These are phyloP conservation scores for Verticillium albo-atrum DNA, from an alignment of 2,329 filamentous ascomycete genomes.

Conservation along the genomic window DNA sequence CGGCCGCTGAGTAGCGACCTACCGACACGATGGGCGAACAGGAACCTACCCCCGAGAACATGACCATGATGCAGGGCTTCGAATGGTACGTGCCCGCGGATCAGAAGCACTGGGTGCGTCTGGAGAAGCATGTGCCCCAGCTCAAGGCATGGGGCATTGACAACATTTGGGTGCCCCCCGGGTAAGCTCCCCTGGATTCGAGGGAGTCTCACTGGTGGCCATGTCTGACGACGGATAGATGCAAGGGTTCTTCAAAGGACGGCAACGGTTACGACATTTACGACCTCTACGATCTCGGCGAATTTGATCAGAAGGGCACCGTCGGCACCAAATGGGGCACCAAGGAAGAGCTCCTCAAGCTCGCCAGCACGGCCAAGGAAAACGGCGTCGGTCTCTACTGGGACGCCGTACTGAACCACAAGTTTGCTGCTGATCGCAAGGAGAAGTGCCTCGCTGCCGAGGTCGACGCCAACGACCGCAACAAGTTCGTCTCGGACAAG, in stretches of 20 bases:
- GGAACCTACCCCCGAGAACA: constrained; percentile 34
- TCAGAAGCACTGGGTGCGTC: constrained; percentile 58
- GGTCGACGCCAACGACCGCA: constrained; percentile 58
- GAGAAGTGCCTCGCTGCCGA: constrained; percentile 60
- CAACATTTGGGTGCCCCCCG: constrained; percentile 66
- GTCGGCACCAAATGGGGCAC: constrained; percentile 66
- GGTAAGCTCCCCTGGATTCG: constrained; percentile 16
- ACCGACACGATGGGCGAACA: constrained; percentile 9
- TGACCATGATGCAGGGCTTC: constrained; percentile 64
- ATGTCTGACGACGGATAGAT: constrained; percentile 24
- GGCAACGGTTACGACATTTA: constrained; percentile 70
- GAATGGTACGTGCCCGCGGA: constrained; percentile 70
- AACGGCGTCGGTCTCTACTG: constrained; percentile 60
- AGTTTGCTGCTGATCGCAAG: constrained; percentile 64
- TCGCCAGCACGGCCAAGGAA: constrained; percentile 49
- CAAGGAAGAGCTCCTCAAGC: constrained; percentile 54
- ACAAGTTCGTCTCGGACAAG: constrained; percentile 48
- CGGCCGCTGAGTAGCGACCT: neutral
- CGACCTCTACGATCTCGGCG: constrained; percentile 65
- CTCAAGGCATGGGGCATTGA: constrained; percentile 60
- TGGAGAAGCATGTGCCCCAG: constrained; percentile 48
- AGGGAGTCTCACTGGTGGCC: neutral
- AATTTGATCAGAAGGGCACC: constrained; percentile 68
- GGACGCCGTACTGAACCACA: constrained; percentile 73
- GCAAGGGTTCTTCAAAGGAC: constrained; percentile 59